phyloP scores from a whole-genome alignment of 768 basidiomycete genomes.

The Leccinum uliginosum region DNA sequence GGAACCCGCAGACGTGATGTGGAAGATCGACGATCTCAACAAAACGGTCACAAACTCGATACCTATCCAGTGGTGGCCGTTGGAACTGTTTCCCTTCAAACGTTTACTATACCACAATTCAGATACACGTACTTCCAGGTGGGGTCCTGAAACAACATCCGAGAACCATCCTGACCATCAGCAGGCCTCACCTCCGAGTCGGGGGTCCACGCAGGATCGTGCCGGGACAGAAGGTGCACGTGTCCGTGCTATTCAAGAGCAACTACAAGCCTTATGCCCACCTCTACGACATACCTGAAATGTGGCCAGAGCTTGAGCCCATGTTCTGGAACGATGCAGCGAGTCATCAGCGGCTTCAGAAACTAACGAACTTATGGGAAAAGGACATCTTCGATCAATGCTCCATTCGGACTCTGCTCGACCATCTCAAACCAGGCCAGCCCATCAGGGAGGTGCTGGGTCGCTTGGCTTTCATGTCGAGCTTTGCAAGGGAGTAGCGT shows the following conservation, averaged over 20 bases:
- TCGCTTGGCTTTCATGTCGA: slow-evolving; percentile 28
- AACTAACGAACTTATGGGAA: slow-evolving; percentile 22
- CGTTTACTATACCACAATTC: slow-evolving; percentile 26
- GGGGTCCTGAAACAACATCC: background rate
- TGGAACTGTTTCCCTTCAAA: slow-evolving; percentile 23
- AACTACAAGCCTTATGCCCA: slow-evolving; percentile 25
- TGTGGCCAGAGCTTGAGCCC: slow-evolving; percentile 26
- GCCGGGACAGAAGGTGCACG: slow-evolving; percentile 28
- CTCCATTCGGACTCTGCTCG: too few species aligned
- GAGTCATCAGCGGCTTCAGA: slow-evolving; percentile 17
- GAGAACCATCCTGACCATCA: slow-evolving; percentile 2
- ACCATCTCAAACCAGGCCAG: slow-evolving; percentile 13
- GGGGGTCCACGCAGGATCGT: slow-evolving; percentile 24
- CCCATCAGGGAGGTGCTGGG: slow-evolving; percentile 22
- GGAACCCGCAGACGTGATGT: slow-evolving; percentile 21
- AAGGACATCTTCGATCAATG: slow-evolving; percentile 25
- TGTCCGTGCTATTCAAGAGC: slow-evolving; percentile 27
- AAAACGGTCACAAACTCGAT: slow-evolving; percentile 18
- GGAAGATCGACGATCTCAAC: slow-evolving; percentile 27
- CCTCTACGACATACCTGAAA: slow-evolving; percentile 18
- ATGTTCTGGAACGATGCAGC: slow-evolving; percentile 28
- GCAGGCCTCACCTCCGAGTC: slow-evolving; percentile 27
- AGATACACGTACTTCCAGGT: slow-evolving; percentile 21
- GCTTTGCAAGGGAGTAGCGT: slow-evolving; percentile 14
- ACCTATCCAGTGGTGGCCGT: slow-evolving; percentile 17